Base-by-base conservation (phyloP, 164 flowering plant species). In the Kalanchoe fedtschenkoi region DNA sequence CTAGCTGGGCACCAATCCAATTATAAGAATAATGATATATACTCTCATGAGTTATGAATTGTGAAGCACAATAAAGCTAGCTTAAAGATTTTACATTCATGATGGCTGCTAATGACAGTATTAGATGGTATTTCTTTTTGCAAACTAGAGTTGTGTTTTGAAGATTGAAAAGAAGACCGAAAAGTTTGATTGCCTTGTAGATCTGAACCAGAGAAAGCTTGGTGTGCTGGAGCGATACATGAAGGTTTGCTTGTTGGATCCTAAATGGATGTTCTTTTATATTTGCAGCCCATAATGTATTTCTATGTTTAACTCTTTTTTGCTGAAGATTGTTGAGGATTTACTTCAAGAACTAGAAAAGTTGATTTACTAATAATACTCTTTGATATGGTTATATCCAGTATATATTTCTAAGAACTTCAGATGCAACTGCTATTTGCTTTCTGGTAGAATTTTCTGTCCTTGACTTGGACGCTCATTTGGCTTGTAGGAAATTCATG, bases 191-290 rank as follows among this genome's bases (percentile, higher is more conserved):
- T 72, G 59, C 58, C 62, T 42, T 80, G 70, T 66, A 89, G 98
- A 85, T 32, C 71, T 26, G 72, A 70, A 70, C 62, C 76, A 62
- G 64, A 80, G 84, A 66, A 81, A 77, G 69, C 82, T 77, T 68
- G 97, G 99, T 57, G 67, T 90, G 60, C 77, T 95, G 66, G 74
- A 83, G 62, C 82, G 95, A 38, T 95, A 95, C 70, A 95, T 90
- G 97, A 85, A 81, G 95, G 97, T 95, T 75, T 63, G 32, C 26
- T 28, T 47, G 30, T 44, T 19, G 26, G 53, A 19, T n/a, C 53
- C n/a, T 19, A 17, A n/a, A 44, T 22, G 21, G 30, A 13, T 24
- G 2, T 17, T 8, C 28, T 22, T 6, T 47, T 26, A 29, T 51
- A 51, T 5, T 51, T 51, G 24, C 6, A 51, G 28, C 32, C 7